A percentile compares a stretch with the other conserved stretches of the same genome.
phyloP scores from a whole-genome alignment of 2,329 filamentous ascomycete genomes.

The Claviceps paspali region DNA sequence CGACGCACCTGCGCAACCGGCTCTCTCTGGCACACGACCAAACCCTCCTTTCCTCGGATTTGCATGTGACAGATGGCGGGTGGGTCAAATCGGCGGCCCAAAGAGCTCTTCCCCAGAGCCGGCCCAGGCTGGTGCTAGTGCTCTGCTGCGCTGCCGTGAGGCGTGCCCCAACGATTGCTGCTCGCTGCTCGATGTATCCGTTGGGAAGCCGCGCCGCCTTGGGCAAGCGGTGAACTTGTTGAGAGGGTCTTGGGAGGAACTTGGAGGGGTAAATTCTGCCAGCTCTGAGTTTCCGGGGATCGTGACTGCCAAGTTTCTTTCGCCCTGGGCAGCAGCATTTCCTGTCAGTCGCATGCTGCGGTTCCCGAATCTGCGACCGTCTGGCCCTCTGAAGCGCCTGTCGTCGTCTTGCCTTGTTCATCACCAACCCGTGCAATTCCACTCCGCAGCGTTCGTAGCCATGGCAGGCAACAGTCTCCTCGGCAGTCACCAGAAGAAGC shows the following conservation, averaged over 20 bases:
- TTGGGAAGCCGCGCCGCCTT: constrained; percentile 7
- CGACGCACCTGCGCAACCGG: too few relatives aligned
- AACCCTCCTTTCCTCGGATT: too few relatives aligned
- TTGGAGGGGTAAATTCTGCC: not conserved
- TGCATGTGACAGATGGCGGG: not conserved
- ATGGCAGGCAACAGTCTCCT: constrained; percentile 20
- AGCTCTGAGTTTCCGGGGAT: too few relatives aligned
- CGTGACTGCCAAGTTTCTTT: not conserved
- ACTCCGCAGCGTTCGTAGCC: constrained; percentile 9
- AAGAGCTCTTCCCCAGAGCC: not conserved
- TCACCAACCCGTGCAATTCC: constrained; percentile 1
- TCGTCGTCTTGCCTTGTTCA: not conserved
- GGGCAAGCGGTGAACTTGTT: constrained; percentile 10
- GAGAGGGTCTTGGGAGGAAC: not conserved
- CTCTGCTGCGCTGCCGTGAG: too few relatives aligned
- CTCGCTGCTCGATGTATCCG: constrained; percentile 4
- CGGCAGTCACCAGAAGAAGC: constrained; percentile 49
- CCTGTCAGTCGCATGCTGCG: constrained; percentile 3
- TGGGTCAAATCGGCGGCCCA: too few relatives aligned
- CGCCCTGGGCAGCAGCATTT: not conserved
- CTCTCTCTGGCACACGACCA: too few relatives aligned
- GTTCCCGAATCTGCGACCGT: not conserved
- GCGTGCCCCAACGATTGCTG: not conserved
- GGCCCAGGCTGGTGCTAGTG: not conserved
- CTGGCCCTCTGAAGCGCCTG: not conserved